A percentile compares a stretch with the other conserved stretches of the same genome.
Evolutionary conservation across 2,329 filamentous ascomycete species (phyloP).

Genomic region (Chaetomiaceae sp.): DNA sequence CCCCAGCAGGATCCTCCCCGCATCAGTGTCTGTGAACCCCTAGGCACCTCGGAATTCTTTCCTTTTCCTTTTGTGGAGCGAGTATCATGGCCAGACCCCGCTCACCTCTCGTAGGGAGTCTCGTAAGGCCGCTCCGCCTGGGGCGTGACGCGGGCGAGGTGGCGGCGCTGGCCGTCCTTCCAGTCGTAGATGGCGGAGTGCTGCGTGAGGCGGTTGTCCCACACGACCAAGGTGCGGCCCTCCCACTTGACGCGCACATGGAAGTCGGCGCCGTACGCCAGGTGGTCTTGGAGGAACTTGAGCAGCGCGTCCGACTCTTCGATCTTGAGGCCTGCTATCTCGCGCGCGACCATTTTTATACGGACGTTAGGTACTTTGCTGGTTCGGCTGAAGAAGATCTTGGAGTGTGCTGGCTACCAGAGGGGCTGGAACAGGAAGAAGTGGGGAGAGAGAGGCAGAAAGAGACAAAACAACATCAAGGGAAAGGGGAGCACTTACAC

Average conservation of each 20-base stretch:
- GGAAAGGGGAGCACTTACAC: conserved; percentile 48
- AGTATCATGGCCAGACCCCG: too few species aligned
- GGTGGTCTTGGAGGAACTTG: conserved; percentile 73
- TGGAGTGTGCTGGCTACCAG: not conserved
- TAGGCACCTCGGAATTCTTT: too few species aligned
- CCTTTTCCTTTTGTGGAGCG: too few species aligned
- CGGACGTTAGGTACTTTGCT: too few species aligned
- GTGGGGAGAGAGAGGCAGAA: not conserved
- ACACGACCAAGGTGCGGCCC: conserved; percentile 74
- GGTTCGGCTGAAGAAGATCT: too few species aligned
- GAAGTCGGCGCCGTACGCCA: conserved; percentile 66
- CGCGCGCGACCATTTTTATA: conserved; percentile 68
- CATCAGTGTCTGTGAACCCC: too few species aligned
- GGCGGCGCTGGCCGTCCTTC: conserved; percentile 71
- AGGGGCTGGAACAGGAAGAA: not conserved
- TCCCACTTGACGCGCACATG: conserved; percentile 74
- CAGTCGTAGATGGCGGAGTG: conserved; percentile 80
- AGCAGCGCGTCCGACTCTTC: conserved; percentile 76
- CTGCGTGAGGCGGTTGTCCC: conserved; percentile 77
- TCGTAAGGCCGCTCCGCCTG: conserved; percentile 75
- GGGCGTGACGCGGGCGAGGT: conserved; percentile 76
- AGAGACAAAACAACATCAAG: too few species aligned
- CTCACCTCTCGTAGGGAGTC: conserved; percentile 55
- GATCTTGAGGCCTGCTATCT: conserved; percentile 78
- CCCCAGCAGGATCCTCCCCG: too few species aligned